A percentile compares a stretch with the other conserved stretches of the same genome.
phyloP scores from a whole-genome alignment of 78 protist species.

The Dictyostelium firmibasis region DNA sequence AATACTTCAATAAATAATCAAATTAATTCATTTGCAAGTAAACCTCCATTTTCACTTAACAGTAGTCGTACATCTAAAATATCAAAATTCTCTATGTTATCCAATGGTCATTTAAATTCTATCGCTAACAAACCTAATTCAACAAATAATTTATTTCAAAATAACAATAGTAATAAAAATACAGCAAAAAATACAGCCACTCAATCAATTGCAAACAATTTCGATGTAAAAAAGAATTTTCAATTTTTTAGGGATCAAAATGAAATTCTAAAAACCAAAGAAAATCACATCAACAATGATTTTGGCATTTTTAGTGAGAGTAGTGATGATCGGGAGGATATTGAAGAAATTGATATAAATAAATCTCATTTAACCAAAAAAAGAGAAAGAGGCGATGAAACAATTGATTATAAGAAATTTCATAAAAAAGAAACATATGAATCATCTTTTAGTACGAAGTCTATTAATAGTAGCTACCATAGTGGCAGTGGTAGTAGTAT shows the following conservation, averaged over 20 bases:
- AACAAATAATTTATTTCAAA: not conserved
- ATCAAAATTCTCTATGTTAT: not conserved
- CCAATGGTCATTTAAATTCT: not conserved
- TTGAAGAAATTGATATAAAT: not conserved
- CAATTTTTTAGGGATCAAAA: not conserved
- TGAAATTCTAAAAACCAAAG: not conserved
- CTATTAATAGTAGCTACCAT: not conserved
- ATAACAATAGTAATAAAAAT: too few species aligned
- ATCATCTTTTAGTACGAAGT: not conserved
- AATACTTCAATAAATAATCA: not conserved
- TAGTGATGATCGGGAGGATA: not conserved
- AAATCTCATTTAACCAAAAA: not conserved
- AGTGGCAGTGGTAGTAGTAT: not conserved
- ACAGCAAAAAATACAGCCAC: too few species aligned
- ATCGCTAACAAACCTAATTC: not conserved
- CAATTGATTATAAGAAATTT: not conserved
- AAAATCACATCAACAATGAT: not conserved
- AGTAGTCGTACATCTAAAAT: not conserved
- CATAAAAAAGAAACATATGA: not conserved
- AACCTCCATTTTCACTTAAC: not conserved
- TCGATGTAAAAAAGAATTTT: not conserved
- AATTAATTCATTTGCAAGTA: too few species aligned
- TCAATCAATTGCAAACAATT: not conserved
- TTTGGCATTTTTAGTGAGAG: not conserved
- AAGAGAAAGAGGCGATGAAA: not conserved